These are phyloP conservation scores for Smittium culicis DNA, from an alignment of 371 early-diverging fungal species.

Conservation along the genomic window DNA sequence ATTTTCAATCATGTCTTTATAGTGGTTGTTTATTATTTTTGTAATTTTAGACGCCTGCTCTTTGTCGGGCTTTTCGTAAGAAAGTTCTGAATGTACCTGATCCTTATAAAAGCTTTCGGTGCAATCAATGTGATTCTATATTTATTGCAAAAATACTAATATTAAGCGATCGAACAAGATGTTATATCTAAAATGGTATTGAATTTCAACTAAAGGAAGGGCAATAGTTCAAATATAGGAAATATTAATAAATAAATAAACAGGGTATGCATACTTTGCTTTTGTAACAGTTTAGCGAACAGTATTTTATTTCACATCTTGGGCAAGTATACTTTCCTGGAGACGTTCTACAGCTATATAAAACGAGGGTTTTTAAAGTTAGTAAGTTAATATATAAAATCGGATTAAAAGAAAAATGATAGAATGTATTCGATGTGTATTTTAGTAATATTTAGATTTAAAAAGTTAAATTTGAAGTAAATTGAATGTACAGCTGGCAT, in stretches of 20 bases:
- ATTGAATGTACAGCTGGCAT: too few species aligned
- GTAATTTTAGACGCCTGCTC: slow-evolving; percentile 5
- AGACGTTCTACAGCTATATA: too few species aligned
- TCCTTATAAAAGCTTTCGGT: slow-evolving; percentile 10
- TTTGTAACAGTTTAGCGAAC: slow-evolving; percentile 8
- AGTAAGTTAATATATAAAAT: too few species aligned
- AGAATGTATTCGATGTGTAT: too few species aligned
- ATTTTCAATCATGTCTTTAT: slow-evolving; percentile 9
- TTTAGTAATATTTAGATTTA: too few species aligned
- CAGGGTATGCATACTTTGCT: not conserved
- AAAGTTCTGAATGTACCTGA: not conserved
- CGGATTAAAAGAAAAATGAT: too few species aligned
- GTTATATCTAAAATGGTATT: not conserved
- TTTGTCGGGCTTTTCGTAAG: not conserved
- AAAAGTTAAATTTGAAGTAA: too few species aligned
- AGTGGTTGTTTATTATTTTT: slow-evolving; percentile 10
- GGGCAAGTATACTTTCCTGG: slow-evolving; percentile 11
- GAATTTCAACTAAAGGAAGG: too few species aligned
- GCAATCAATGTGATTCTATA: not conserved
- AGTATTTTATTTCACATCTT: slow-evolving; percentile 1
- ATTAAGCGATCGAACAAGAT: not conserved
- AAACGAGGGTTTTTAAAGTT: too few species aligned
- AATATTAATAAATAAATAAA: too few species aligned
- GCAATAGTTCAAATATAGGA: too few species aligned
- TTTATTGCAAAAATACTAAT: too few species aligned